A percentile compares a stretch with the other conserved stretches of the same genome.
These are phyloP conservation scores for Solanum rostratum DNA, from an alignment of 257 asterid species.

Conservation along the genomic window DNA sequence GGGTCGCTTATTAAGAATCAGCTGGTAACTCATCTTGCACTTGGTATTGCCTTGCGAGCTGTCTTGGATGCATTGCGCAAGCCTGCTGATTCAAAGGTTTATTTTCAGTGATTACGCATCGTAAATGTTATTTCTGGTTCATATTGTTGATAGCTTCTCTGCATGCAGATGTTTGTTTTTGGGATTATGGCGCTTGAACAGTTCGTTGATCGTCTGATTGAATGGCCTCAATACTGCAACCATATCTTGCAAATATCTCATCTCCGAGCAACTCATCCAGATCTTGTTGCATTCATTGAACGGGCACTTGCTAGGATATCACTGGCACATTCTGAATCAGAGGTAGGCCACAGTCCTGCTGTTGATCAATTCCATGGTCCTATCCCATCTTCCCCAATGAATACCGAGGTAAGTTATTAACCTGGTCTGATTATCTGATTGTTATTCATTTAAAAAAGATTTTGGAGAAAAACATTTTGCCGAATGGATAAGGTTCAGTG, in stretches of 20 bases:
- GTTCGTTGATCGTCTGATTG: constrained; percentile 83
- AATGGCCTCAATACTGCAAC: constrained; percentile 99
- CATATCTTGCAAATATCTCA: constrained; percentile 93
- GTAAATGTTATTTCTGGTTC: constrained; percentile 1
- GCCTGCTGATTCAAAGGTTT: constrained; percentile 85
- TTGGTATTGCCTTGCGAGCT: constrained; percentile 91
- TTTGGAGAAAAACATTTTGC: background rate
- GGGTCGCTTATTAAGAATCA: constrained; percentile 92
- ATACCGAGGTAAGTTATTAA: constrained; percentile 40
- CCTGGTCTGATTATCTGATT: background rate
- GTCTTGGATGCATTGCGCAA: constrained; percentile 92
- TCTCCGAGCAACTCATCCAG: constrained; percentile 62
- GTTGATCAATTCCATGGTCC: constrained; percentile 46
- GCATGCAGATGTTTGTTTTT: constrained; percentile 79
- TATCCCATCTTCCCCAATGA: constrained; percentile 31
- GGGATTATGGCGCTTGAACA: constrained; percentile 91
- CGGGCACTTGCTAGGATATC: constrained; percentile 59
- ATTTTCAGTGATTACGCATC: background rate
- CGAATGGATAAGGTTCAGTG: background rate
- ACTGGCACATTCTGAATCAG: constrained; percentile 60
- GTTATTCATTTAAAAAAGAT: background rate
- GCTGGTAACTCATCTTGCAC: constrained; percentile 81
- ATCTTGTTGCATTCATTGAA: constrained; percentile 63
- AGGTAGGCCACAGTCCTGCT: constrained; percentile 31
- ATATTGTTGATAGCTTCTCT: constrained; percentile 7